Conservation (phyloP, 2,329 filamentous ascomycete genomes). For the Aureobasidium leucospermi region DNA sequence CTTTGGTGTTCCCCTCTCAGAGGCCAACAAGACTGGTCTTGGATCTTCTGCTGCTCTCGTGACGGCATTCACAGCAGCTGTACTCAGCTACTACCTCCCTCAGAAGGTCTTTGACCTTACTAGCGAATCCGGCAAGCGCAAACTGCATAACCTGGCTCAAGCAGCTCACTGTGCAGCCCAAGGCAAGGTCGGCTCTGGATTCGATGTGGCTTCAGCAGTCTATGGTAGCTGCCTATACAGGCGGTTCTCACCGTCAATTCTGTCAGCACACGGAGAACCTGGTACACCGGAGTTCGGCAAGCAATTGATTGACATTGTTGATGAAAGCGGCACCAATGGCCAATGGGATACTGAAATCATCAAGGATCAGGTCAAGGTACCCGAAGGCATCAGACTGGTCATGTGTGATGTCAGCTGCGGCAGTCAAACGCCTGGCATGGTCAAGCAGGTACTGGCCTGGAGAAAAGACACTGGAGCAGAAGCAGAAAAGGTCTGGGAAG, state of each 20-base stretch:
- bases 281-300: slow-evolving; percentile 60
- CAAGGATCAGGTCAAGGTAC: slow-evolving; percentile 64
- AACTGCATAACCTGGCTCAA: slow-evolving; percentile 88
- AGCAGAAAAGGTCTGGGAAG: slow-evolving; percentile 66
- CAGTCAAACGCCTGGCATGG: slow-evolving; percentile 90
- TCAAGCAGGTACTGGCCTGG: slow-evolving; percentile 85
- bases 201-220: slow-evolving; percentile 88
- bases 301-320: slow-evolving; percentile 58
- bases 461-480: slow-evolving; percentile 54
- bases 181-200: slow-evolving; percentile 92
- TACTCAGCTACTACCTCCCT: slow-evolving; percentile 70
- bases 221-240: slow-evolving; percentile 87
- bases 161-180: slow-evolving; percentile 91
- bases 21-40: slow-evolving; percentile 90
- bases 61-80: slow-evolving; percentile 71
- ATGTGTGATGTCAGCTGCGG: slow-evolving; percentile 98
- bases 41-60: slow-evolving; percentile 93
- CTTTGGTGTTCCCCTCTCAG: slow-evolving; percentile 66
- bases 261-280: slow-evolving; percentile 60
- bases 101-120: slow-evolving; percentile 47
- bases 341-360: slow-evolving; percentile 75
- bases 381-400: slow-evolving; percentile 65
- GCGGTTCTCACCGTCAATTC: slow-evolving; percentile 77
- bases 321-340: slow-evolving; percentile 43
- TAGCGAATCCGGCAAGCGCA: slow-evolving; percentile 47